Evolutionary conservation across 2,329 filamentous ascomycete genomes (phyloP).

Genomic region (Aspergillus tubingensis): DNA sequence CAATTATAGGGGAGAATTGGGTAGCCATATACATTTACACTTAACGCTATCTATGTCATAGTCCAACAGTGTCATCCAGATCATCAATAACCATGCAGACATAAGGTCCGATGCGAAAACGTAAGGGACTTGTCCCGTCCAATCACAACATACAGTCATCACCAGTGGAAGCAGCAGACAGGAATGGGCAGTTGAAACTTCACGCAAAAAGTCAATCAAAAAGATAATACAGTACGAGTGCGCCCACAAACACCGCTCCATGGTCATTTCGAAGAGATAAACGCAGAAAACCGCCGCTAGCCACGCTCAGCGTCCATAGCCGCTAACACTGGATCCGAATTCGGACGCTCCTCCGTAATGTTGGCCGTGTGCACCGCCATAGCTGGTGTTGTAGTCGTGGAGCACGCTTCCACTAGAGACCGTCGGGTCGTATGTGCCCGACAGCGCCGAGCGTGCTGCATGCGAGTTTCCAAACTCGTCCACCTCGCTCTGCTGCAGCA

Average conservation of each 20-base stretch:
- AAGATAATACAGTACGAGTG: conserved; percentile 25
- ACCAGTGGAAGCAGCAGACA: conserved; percentile 2
- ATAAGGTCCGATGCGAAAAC: neutral
- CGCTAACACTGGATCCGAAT: conserved; percentile 25
- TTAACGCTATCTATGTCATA: neutral
- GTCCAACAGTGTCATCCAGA: conserved; percentile 17
- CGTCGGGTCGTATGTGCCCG: conserved; percentile 45
- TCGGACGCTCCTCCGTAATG: conserved; percentile 30
- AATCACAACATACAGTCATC: conserved; percentile 15
- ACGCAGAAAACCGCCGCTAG: conserved; percentile 16
- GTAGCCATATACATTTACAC: neutral
- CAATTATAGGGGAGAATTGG: neutral
- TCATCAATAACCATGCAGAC: conserved; percentile 19
- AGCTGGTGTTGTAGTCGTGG: conserved; percentile 47
- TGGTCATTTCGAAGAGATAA: conserved; percentile 31
- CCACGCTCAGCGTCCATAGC: conserved; percentile 26
- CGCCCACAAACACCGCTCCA: conserved; percentile 37
- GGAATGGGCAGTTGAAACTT: conserved; percentile 5
- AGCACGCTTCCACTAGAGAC: conserved; percentile 34
- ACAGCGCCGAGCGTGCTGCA: conserved; percentile 36
- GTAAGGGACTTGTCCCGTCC: neutral
- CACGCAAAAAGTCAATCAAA: conserved; percentile 15
- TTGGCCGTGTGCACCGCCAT: conserved; percentile 43
- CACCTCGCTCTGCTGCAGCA: conserved; percentile 51
- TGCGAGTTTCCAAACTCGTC: conserved; percentile 44